Evolutionary conservation across 192 early-diverging fungal genomes (phyloP).

Genomic region (Podila epicladia): DNA sequence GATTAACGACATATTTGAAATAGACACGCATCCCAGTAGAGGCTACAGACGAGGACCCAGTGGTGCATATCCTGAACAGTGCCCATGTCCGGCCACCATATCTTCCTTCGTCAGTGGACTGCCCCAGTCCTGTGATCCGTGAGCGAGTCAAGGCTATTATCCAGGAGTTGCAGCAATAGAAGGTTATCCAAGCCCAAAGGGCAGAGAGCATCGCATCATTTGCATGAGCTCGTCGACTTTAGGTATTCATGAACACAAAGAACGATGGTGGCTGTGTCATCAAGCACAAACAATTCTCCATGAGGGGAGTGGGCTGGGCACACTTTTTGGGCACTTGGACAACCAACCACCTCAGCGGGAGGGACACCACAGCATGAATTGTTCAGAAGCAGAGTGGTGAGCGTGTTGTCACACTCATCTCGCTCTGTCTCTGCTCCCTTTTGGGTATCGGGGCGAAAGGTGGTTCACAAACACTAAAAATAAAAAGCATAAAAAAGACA

Average conservation of each 20-base stretch:
- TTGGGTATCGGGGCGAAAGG: no score
- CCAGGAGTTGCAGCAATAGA: constrained; percentile 10
- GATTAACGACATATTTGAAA: not conserved
- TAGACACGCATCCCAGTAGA: constrained; percentile 59
- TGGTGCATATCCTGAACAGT: constrained; percentile 52
- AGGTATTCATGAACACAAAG: no score
- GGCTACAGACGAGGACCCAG: constrained; percentile 32
- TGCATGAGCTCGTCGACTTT: no score
- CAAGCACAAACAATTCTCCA: no score
- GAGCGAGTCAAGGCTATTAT: constrained; percentile 59
- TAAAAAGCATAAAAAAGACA: not conserved
- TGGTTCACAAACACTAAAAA: not conserved
- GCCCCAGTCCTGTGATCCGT: constrained; percentile 54
- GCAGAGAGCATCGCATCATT: not conserved
- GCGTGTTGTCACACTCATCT: no score
- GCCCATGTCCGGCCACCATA: constrained; percentile 60
- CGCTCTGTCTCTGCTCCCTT: no score
- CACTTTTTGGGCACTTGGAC: no score
- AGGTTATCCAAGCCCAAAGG: not conserved
- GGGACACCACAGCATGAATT: no score
- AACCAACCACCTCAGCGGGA: no score
- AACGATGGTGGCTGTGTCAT: no score
- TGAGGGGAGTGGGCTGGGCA: no score
- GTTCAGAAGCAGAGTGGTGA: no score
- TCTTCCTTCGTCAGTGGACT: constrained; percentile 47